Conservation (phyloP, 331 rosid genomes). For the Malus hybrid region DNA sequence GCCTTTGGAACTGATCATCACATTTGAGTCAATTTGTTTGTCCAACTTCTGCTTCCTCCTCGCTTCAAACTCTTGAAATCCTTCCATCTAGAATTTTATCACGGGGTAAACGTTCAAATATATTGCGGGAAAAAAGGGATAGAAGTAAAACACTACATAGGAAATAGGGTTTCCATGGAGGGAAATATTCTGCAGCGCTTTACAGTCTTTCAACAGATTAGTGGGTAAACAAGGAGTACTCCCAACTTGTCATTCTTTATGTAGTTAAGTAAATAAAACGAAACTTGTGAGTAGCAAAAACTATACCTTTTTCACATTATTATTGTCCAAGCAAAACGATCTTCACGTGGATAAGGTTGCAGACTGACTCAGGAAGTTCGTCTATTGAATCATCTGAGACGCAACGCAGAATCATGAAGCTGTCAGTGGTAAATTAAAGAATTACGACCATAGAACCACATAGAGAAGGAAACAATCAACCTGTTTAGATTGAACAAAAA, state of each 20-base stretch:
- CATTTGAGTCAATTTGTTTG: conserved; percentile 93
- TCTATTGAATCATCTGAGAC: conserved; percentile 76
- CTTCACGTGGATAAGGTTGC: conserved; percentile 82
- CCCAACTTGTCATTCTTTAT: not conserved
- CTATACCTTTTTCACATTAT: conserved; percentile 71
- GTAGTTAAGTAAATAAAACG: not conserved
- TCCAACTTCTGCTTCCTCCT: conserved; percentile 92
- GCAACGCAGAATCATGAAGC: conserved; percentile 15
- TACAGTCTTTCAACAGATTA: conserved; percentile 78
- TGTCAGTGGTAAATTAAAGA: not conserved
- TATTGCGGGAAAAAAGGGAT: not conserved
- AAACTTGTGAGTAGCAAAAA: not conserved
- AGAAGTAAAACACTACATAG: not conserved
- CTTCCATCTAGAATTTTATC: conserved; percentile 54
- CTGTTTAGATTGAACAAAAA: too few relatives aligned
- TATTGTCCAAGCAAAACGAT: conserved; percentile 77
- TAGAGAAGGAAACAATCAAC: not conserved
- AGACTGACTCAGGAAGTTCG: conserved; percentile 75
- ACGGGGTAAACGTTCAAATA: conserved; percentile 8
- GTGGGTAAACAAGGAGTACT: conserved; percentile 28
- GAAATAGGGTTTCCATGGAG: conserved; percentile 89
- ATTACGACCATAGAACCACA: conserved; percentile 5
- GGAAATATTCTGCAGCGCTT: conserved; percentile 80
- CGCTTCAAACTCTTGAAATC: conserved; percentile 88
- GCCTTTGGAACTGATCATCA: conserved; percentile 89